Base-by-base conservation (phyloP, 1,284 basidiomycete genomes). In the Cryptococcus sp. region DNA sequence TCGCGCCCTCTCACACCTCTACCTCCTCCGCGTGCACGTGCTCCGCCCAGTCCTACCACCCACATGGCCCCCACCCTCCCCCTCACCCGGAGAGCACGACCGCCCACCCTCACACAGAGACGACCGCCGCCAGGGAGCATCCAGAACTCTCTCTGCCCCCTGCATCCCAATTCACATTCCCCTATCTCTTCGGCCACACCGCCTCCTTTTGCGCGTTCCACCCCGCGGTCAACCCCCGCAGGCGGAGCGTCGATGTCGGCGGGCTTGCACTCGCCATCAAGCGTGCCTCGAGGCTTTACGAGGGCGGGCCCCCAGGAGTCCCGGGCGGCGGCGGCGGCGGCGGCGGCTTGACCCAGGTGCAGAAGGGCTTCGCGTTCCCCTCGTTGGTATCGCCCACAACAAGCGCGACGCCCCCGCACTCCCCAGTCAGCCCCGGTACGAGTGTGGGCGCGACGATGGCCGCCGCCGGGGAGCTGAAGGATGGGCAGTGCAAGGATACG, bases 211-310 rank as follows among this genome's bases (percentile, higher is more conserved):
- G 36, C 28, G 37, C 46, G 2, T 60, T 39, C 24, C 24, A 61
- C 15, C 66, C 69, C 9, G 50, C 46, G 12, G 47, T 49, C 35
- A 49, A 51, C 51, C 64, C 66, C 1, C 62, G 84, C n/a, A 73
- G 89, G 56, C 80, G 87, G 47, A 90, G 88, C 70, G 88, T 91
- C 58, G 91, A 93, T 72, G 82, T 89, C 42, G 89, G 90, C 24
- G 89, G 90, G 40, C 82, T 93, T 55, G 84, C 85, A 55, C 83
- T 90, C 45, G 89, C 89, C 1, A 82, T 89, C 42, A 81, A 80
- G 57, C 83, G 84, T 60, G 81, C 70, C 4, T 52, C 59, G 33
- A 46, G 56, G 36, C 55, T 56, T 5, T 67, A 64, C 37, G 64
- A 63, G n/a, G 43, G 15, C 16, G 46, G 11, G 12, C n/a, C 46